Conservation (phyloP, 164 flowering plant genomes). For the Stephania yunnanensis region DNA sequence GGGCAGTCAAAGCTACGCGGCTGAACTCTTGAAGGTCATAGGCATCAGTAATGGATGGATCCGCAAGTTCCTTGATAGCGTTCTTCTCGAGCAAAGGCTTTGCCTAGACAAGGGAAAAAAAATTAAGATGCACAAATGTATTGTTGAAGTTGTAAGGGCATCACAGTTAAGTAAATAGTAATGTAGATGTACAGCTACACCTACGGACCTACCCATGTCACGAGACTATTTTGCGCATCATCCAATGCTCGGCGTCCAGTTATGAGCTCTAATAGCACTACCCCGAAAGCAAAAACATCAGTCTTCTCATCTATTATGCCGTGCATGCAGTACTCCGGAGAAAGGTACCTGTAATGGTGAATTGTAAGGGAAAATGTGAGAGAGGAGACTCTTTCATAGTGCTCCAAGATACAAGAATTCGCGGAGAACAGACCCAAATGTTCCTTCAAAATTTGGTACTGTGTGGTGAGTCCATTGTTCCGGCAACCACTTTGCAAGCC, state of each 20-base stretch:
- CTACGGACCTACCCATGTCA: conserved; percentile 83
- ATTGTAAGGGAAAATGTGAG: neutral
- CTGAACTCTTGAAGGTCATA: conserved; percentile 54
- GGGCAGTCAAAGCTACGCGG: conserved; percentile 41
- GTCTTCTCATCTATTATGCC: conserved; percentile 94
- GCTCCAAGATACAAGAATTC: conserved; percentile 12
- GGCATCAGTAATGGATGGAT: conserved; percentile 48
- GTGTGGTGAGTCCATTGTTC: conserved; percentile 86
- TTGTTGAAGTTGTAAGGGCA: neutral
- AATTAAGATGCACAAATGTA: neutral
- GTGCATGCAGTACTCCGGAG: conserved; percentile 93
- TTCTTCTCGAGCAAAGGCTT: conserved; percentile 53
- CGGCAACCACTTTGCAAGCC: conserved; percentile 97
- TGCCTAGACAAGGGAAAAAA: conserved; percentile 39
- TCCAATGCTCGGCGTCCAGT: conserved; percentile 75
- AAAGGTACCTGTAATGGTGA: conserved; percentile 63
- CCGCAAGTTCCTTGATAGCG: conserved; percentile 43
- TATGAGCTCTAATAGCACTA: conserved; percentile 79
- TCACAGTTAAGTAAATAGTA: neutral
- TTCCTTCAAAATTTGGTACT: conserved; percentile 81
- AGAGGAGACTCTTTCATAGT: neutral
- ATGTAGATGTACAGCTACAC: conserved; percentile 15
- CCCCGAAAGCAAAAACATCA: conserved; percentile 87
- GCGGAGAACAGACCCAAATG: conserved; percentile 65
- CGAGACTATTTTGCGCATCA: conserved; percentile 63